Evolutionary conservation across 495 filamentous ascomycete genomes (phyloP), one percentile per base, ranked within the genome.

Genomic region (Parachaetomium inaequale): DNA sequence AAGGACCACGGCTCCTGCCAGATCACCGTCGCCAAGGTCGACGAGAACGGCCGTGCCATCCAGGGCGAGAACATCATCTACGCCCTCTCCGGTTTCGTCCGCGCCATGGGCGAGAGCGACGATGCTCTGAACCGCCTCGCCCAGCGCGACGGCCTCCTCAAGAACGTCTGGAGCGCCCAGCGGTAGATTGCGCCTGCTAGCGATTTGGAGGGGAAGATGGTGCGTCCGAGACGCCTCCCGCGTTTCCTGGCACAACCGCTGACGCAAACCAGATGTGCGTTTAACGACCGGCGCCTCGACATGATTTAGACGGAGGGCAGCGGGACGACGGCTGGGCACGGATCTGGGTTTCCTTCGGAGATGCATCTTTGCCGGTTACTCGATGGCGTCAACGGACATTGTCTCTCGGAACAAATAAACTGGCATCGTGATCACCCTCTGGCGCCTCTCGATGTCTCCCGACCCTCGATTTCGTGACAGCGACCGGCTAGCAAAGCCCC

Each of bases 1-100:
- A 96, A 97, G 82, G 94, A 95, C 81, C 91, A 95, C 84, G 91
- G 89, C 70, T 92, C 89, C 58, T 93, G 92, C 69, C 89, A 96
- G 83, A 89, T 96, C 77, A 88, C 88, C 68, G 82, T 94, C 74
- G 90, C 87, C 75, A 94, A 94, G 81, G 91, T 98, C 68, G 94
- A 97, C 79, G 94, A 99, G 85, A 93, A 90, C 81, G 93, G 94
- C 68, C 89, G 93, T 70, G 77, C 78, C 68, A 91, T 97, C 84
- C 94, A 91, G 65, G 91, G 92, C 73, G 94, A 98, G 83, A 96
- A 92, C 86, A 88, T 96, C 79, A 88, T 91, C 71, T 97, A 96
- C 75, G 95, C 94, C 66, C 87, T 99, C 55, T 96, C 91, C 81
- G 94, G 94, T 58, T 99, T 99, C 84, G 91, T 99, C 68, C 85